Base-by-base conservation (phyloP, 2,329 filamentous ascomycete species). In the Daldinia sp. region DNA sequence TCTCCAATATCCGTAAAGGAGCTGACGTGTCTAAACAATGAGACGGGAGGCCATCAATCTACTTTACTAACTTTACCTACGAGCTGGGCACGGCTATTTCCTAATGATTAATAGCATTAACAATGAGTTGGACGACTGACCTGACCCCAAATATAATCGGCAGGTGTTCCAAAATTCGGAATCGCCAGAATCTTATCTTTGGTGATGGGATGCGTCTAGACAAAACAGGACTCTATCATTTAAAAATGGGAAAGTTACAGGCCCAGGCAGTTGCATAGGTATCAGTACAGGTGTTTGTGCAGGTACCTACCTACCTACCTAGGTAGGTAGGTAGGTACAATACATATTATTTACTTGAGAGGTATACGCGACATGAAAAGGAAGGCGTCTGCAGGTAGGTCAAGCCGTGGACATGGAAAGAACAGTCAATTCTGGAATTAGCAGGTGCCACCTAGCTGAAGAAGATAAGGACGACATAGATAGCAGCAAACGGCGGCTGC, bases 41-140 rank as follows among this genome's bases (percentile, higher is more conserved):
- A 55, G 37, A 58, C 53, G 7, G 45, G 43, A 53, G 35, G 29
- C 15, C 52, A 55, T 60, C 37, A 54, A 27, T 19, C 52, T 52
- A 52, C 53, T 41, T n/a, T n/a, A n/a, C n/a, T n/a, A n/a, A 63
- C 56, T 60, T 63, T 60, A 66, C 63, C 37, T 59, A 43, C 21
- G 2, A 48, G 63, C 55, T 63, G 63, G 45, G 54, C 27, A 55
- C 29, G 47, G 59, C 45, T 37, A 23, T 23, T 17, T n/a, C 21
- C 50, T 23, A n/a, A 63, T 55, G 54, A 53, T 9, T 58, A 13
- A 13, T 45, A 45, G 34, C 19, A 35, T 32, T 7, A 37, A 6
- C 17, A 21, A 35, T 19, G 17, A 35, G 3, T 37, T 52, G 30
- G 25, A 54, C 21, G 39, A 34, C 13, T 45, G 23, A 41, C 23